Percentiles rank a stretch among this genome's conserved stretches.
Evolutionary conservation across 1,284 basidiomycete genomes (phyloP).

Genomic region (Porogramme epimiltina): DNA sequence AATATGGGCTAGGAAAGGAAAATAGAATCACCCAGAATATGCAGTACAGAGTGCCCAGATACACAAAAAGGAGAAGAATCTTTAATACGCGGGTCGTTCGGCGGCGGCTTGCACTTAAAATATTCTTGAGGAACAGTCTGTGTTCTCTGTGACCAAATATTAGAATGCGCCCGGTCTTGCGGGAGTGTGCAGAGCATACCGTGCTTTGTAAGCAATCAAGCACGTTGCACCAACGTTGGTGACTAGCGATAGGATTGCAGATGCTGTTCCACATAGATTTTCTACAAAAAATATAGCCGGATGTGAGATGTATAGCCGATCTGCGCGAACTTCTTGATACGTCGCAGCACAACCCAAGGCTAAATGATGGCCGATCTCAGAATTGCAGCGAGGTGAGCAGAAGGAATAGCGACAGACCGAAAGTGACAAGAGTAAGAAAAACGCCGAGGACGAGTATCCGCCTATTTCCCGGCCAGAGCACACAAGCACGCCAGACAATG

Average conservation of each 20-base stretch:
- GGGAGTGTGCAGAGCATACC: neutral
- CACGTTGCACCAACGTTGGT: neutral
- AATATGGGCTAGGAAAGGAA: neutral
- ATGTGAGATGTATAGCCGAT: neutral
- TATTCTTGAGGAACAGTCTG: neutral
- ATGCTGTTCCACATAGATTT: neutral
- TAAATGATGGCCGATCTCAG: neutral
- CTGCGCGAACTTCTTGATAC: neutral
- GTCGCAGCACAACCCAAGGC: neutral
- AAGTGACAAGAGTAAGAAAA: neutral
- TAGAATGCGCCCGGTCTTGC: neutral
- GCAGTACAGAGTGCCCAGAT: neutral
- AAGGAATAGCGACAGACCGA: neutral
- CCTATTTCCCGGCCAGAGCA: neutral
- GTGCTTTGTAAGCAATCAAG: slow-evolving; percentile 2
- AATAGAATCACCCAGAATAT: neutral
- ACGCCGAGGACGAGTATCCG: neutral
- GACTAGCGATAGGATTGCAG: neutral
- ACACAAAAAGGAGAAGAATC: neutral
- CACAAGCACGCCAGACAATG: neutral
- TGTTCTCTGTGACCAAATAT: neutral
- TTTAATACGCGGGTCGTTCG: neutral
- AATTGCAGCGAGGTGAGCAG: neutral
- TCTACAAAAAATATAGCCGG: neutral
- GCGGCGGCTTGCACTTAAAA: neutral